Evolutionary conservation across 192 early-diverging fungal genomes (phyloP).

Genomic region (Rhizoclosmatium globosum): DNA sequence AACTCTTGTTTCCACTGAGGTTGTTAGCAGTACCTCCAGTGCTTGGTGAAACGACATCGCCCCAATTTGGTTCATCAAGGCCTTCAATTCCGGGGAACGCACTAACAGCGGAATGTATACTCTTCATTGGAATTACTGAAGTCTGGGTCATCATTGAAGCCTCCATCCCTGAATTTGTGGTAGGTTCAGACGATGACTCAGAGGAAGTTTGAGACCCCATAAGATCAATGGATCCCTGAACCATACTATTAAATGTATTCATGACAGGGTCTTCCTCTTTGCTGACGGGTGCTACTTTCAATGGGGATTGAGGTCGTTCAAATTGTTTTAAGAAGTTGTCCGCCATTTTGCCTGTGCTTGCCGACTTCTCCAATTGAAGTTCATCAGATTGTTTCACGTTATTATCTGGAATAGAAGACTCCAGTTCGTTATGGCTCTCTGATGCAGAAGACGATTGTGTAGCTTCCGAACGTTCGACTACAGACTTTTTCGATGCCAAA

Average conservation of each 20-base stretch:
- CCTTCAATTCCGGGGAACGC: constrained; percentile 18
- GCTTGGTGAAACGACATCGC: constrained; percentile 5
- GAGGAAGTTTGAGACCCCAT: not conserved
- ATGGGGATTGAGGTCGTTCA: constrained; percentile 3
- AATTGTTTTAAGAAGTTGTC: constrained; percentile 14
- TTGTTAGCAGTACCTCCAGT: not conserved
- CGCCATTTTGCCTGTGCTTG: not conserved
- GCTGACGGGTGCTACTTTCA: not conserved
- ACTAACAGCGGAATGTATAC: not conserved
- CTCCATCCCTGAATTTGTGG: not conserved
- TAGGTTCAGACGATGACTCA: not conserved
- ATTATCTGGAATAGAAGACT: no score
- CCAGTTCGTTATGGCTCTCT: constrained; percentile 15
- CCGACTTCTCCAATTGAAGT: no score
- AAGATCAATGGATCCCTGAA: not conserved
- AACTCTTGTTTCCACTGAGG: not conserved
- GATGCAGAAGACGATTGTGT: not conserved
- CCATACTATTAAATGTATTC: constrained; percentile 17
- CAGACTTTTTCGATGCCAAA: no score
- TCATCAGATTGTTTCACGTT: no score
- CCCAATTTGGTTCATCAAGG: constrained; percentile 31
- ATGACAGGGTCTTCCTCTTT: not conserved
- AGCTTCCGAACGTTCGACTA: no score
- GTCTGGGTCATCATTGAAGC: not conserved
- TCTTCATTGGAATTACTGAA: not conserved